Evolutionary conservation across 2,329 filamentous ascomycete genomes (phyloP).

Genomic region (Blumeriella jaapii): DNA sequence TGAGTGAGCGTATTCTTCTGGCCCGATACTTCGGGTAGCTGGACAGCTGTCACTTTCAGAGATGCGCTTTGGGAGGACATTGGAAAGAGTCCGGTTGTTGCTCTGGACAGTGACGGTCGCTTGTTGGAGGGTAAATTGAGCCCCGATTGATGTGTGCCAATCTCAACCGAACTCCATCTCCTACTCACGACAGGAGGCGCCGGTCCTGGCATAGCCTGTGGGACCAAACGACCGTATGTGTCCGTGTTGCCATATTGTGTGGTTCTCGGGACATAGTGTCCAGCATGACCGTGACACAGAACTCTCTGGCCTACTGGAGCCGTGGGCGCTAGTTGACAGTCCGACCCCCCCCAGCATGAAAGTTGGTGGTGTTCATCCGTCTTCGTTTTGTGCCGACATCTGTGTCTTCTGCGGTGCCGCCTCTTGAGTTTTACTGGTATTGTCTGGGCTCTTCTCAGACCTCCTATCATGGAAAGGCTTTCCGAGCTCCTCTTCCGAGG

Average conservation of each 20-base stretch:
- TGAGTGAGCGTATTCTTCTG: no score
- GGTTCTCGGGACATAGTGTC: constrained; percentile 1
- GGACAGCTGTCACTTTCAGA: no score
- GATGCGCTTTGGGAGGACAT: no score
- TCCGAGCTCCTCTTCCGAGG: constrained; percentile 9
- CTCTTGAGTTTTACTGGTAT: constrained; percentile 6
- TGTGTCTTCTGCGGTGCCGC: not conserved
- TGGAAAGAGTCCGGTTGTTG: no score
- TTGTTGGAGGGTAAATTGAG: no score
- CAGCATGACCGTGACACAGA: constrained; percentile 4
- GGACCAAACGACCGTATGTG: constrained; percentile 1
- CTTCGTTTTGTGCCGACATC: constrained; percentile 2
- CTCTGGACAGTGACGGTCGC: no score
- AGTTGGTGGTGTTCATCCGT: constrained; percentile 3
- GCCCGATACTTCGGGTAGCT: no score
- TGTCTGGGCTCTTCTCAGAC: constrained; percentile 8
- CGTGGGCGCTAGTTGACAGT: constrained; percentile 14
- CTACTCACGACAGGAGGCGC: constrained; percentile 8
- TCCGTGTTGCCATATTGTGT: constrained; percentile 2
- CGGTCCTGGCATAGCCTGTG: constrained; percentile 3
- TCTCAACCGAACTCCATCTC: constrained; percentile 22
- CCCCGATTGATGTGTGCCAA: constrained; percentile 8
- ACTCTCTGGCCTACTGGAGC: constrained; percentile 6
- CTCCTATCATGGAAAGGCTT: constrained; percentile 16
- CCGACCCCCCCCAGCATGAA: constrained; percentile 3